A percentile compares a stretch with the other conserved stretches of the same genome.
Conservation (phyloP, 1,284 basidiomycete species). For the Vanrija pseudolonga region DNA sequence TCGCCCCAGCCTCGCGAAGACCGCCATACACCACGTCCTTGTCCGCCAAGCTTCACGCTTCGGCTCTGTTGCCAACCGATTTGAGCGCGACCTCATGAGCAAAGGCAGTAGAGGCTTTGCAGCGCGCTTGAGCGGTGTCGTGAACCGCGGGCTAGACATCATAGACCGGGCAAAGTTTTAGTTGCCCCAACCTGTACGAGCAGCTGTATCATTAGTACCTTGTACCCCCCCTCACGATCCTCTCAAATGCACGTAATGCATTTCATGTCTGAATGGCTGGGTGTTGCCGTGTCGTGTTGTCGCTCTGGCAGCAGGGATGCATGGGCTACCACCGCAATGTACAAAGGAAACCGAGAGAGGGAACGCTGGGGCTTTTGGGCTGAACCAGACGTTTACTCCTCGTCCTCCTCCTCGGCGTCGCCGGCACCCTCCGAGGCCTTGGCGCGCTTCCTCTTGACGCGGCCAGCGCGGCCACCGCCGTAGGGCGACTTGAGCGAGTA, state of each 20-base stretch:
- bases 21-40: conserved; percentile 68
- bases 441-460: conserved; percentile 98
- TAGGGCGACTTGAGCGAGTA: conserved; percentile 96
- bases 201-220: no score
- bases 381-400: conserved; percentile 39
- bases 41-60: conserved; percentile 51
- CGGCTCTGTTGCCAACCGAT: conserved; percentile 18
- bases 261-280: background rate
- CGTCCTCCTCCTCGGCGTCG: conserved; percentile 82
- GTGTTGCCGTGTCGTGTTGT: no score
- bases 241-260: no score
- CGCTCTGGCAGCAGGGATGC: conserved; percentile 17
- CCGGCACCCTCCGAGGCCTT: conserved; percentile 87
- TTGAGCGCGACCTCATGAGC: conserved; percentile 16
- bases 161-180: background rate
- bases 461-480: conserved; percentile 93
- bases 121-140: no score
- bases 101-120: conserved; percentile 2
- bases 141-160: background rate
- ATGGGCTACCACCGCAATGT: conserved; percentile 22
- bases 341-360: conserved; percentile 16
- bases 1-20: conserved; percentile 65
- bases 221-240: no score
- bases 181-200: no score
- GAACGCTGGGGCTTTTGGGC: conserved; percentile 1